phyloP scores from a whole-genome alignment of 495 filamentous ascomycete species.

The Tricharina praecox region DNA sequence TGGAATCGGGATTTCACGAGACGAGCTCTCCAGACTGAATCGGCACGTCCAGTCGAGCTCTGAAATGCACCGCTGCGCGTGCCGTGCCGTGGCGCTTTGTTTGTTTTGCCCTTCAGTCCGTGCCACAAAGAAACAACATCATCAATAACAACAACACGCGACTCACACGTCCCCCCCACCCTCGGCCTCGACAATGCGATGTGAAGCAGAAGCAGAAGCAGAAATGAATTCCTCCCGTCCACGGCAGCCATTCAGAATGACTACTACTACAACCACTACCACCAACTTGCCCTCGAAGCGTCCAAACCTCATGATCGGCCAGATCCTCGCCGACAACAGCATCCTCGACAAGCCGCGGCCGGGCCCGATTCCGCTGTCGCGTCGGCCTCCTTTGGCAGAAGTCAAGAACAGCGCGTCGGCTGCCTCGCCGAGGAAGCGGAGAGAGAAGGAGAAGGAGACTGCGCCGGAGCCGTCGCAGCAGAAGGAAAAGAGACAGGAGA shows the following conservation, averaged over 20 bases:
- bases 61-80: too few species aligned
- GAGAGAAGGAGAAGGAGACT: not conserved
- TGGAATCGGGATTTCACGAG: too few species aligned
- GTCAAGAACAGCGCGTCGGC: not conserved
- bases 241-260: slow-evolving; percentile 1
- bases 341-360: slow-evolving; percentile 6
- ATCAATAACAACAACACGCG: too few species aligned
- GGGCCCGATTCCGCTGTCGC: not conserved
- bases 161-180: not conserved
- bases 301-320: not conserved
- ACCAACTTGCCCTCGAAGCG: not conserved
- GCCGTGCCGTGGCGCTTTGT: not conserved
- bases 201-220: not conserved
- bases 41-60: too few species aligned
- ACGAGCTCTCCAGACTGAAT: too few species aligned
- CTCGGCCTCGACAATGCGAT: not conserved
- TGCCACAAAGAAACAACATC: too few species aligned
- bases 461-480: too few species aligned
- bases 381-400: not conserved
- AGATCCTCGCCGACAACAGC: not conserved
- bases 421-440: too few species aligned
- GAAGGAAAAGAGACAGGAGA: not conserved
- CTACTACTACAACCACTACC: too few species aligned
- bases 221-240: not conserved
- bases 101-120: not conserved